Evolutionary conservation across 2,329 filamentous ascomycete genomes (phyloP).

Genomic region (Triangularia verruculosa): DNA sequence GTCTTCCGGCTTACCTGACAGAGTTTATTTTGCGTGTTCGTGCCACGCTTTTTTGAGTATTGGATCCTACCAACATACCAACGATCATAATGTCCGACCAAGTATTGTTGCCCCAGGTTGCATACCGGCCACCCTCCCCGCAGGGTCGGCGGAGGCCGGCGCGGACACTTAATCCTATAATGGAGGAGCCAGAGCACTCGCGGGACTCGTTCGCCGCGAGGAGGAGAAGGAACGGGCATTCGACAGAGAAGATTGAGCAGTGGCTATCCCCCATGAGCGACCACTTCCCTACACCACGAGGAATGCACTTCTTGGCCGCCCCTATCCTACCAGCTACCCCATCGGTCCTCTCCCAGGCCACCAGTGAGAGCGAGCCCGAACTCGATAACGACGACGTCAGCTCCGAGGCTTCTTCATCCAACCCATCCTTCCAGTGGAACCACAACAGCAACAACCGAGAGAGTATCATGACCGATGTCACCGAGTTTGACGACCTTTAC

Average conservation of each 20-base stretch:
- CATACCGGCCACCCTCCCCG: constrained; percentile 49
- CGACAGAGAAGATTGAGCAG: constrained; percentile 52
- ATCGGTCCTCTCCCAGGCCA: constrained; percentile 53
- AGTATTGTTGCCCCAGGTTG: constrained; percentile 39
- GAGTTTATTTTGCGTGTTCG: constrained; percentile 30
- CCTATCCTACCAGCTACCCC: constrained; percentile 61
- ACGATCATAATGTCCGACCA: constrained; percentile 51
- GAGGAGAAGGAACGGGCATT: constrained; percentile 33
- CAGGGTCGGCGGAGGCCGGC: constrained; percentile 51
- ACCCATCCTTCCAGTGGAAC: constrained; percentile 60
- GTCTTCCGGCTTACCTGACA: constrained; percentile 28
- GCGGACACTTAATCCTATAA: constrained; percentile 62
- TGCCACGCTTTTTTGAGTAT: constrained; percentile 19
- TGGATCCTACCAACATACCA: constrained; percentile 23
- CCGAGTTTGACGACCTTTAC: constrained; percentile 83
- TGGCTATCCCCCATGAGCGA: constrained; percentile 60
- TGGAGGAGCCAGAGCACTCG: constrained; percentile 49
- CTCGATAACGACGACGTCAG: constrained; percentile 39
- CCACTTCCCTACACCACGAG: constrained; percentile 71
- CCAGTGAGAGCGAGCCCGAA: constrained; percentile 40
- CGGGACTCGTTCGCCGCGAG: constrained; percentile 26
- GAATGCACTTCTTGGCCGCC: constrained; percentile 61
- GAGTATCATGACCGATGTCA: constrained; percentile 62
- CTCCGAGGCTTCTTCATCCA: constrained; percentile 46
- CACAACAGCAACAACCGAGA: constrained; percentile 41